Conservation (phyloP, 805 yeast genomes). For the Schwanniomyces occidentalis region DNA sequence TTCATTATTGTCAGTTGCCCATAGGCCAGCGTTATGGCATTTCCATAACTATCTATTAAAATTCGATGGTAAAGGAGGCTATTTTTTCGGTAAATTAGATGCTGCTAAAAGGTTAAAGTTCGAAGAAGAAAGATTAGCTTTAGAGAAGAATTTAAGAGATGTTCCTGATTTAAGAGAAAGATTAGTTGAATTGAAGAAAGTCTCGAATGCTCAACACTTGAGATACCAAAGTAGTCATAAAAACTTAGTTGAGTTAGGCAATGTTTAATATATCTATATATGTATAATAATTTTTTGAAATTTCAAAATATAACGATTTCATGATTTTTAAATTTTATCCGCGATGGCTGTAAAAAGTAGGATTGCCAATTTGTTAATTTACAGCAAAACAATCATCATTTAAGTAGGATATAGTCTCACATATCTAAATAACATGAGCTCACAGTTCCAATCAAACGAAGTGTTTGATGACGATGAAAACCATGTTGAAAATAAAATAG, state of each 20-base stretch:
- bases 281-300: too few relatives aligned
- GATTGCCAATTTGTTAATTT: too few relatives aligned
- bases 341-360: too few relatives aligned
- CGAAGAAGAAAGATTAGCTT: slow-evolving; percentile 72
- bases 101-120: slow-evolving; percentile 70
- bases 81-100: slow-evolving; percentile 60
- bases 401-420: too few relatives aligned
- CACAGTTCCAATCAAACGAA: too few relatives aligned
- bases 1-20: slow-evolving; percentile 87
- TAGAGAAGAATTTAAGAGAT: slow-evolving; percentile 71
- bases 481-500: too few relatives aligned
- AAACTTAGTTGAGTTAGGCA: slow-evolving; percentile 23
- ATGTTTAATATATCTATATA: slow-evolving; percentile 1
- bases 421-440: too few relatives aligned
- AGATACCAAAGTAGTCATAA: slow-evolving; percentile 30
- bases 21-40: slow-evolving; percentile 89
- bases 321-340: too few relatives aligned
- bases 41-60: slow-evolving; percentile 82
- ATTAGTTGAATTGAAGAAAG: slow-evolving; percentile 61
- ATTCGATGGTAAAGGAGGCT: slow-evolving; percentile 82
- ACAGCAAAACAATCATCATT: too few relatives aligned
- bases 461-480: too few relatives aligned
- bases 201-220: slow-evolving; percentile 43
- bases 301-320: too few relatives aligned
- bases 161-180: slow-evolving; percentile 67